Base-by-base conservation (phyloP, 108 stramenopile genomes). In the Nitzschia sp. region DNA sequence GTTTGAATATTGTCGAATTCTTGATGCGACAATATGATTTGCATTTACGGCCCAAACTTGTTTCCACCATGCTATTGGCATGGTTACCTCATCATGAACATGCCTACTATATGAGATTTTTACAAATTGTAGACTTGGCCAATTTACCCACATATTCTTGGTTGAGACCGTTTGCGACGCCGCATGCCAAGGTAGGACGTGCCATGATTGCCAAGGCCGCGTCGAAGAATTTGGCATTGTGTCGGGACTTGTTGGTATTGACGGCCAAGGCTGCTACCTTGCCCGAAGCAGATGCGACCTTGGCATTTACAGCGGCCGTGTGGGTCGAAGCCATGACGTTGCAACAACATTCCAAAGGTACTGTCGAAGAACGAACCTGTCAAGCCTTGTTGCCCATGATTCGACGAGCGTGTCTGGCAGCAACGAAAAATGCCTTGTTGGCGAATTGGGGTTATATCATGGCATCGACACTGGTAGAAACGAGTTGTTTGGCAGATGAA, bases 1-100 rank as follows among this genome's bases (percentile, higher is more conserved):
- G 61, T 13, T 66, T 88, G 13, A 83, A 88, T 54, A 80, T 91
- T 17, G 60, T 91, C 38, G 93, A 94, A 64, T 94, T 85, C 58
- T 68, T 94, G 24, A 53, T 94, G 8, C 80, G 90, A 11, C 70
- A 68, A 23, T 91, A 90, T 67, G 75, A 89, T 15, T 69, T 94
- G 8, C 90, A 94, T 48, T 30, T 80, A 17, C 85, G 82, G 1
- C 63, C 79, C n/a, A 54, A 42, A 24, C 35, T 68, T 8, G 75
- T 82, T n/a, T 36, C 54, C 13, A 66, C 72, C 15, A 33, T 85
- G 26, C 73, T 89, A 0, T 55, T 70, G 54, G 57, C 72, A 0
- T 62, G 87, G 25, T 55, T 91, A 19, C 90, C 92, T 4, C 70
- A 74, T 72, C 81, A 79, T 55, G 79, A 80, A 60, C 36, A 86